Base-by-base conservation (phyloP, 257 asterid genomes). In the Solanum corneliomulleri region DNA sequence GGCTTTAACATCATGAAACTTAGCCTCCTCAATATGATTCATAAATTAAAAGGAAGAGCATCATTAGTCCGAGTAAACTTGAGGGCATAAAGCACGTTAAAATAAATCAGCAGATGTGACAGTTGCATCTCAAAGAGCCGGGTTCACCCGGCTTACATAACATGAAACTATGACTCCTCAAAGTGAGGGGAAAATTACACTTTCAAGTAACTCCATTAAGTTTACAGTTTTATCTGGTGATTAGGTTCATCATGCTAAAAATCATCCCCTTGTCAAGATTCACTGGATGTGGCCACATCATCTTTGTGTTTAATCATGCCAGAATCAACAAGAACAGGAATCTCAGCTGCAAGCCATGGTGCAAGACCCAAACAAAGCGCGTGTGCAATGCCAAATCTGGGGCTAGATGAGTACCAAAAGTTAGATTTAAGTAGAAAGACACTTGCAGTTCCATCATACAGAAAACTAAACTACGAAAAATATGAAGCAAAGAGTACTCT, bases 331-430 rank as follows among this genome's bases (percentile, higher is more conserved):
- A 96, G 97, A 83, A 96, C 81, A 2, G 98, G 99, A 88, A 96
- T 96, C 90, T 96, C 99, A 21, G 98, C 99, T 16, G 98, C 99
- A 86, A 95, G 94, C 99, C 99, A 96, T 25, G 99, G 99, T 80
- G 98, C 98, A 86, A 95, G 98, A 11, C 99, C 99, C 93, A 96
- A 89, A 85, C 99, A 96, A 39, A 96, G 98, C 7, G 98, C 99
- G 87, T 96, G 99, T 3, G 99, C 99, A 80, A 96, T 91, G 39
- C 99, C 99, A 89, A 96, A 96, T 91, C 99, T 95, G 83, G 98
- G 99, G 89, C 99, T 96, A 93, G 39, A 80, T 29, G 69, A 78
- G 20, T 47, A 80, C 11, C 6, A 18, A 29, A 21, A 29, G 85
- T 77, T 39, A 76, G 83, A 56, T 25, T 45, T 47, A 80, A 45